phyloP scores from a whole-genome alignment of 345 rosid species.

The Geranium rotundifolium region DNA sequence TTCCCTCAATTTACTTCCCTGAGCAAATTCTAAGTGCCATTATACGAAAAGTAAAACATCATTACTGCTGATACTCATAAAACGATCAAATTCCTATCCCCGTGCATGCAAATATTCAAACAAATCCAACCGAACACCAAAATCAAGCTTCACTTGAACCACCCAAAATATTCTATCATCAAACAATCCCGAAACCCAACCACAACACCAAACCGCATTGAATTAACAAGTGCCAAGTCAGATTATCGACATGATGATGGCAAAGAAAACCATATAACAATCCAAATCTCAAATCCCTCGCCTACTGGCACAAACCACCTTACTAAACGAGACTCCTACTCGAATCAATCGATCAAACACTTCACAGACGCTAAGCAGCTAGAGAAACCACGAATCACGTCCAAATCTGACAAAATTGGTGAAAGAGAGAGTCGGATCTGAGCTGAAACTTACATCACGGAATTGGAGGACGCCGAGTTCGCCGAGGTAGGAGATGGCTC shows the following conservation, averaged over 20 bases:
- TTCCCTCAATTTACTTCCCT: background rate
- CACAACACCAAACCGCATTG: background rate
- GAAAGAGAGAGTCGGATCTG: background rate
- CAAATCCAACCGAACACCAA: background rate
- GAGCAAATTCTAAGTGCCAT: background rate
- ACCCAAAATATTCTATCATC: background rate
- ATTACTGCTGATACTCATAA: background rate
- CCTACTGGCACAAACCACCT: background rate
- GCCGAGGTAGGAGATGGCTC: constrained; percentile 48
- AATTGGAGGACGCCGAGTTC: constrained; percentile 40
- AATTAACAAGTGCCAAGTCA: too few species aligned
- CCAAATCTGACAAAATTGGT: background rate
- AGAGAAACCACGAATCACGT: background rate
- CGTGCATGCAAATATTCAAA: background rate
- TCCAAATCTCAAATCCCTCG: background rate
- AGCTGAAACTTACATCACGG: constrained; percentile 27
- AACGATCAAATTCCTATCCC: background rate
- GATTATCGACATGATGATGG: background rate
- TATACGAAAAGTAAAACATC: background rate
- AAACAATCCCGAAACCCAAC: background rate
- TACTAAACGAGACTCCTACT: background rate
- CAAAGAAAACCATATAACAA: background rate
- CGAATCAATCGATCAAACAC: background rate
- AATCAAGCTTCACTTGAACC: background rate
- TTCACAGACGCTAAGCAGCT: background rate